Conservation (phyloP, 331 rosid genomes). For the Cydonia oblonga region DNA sequence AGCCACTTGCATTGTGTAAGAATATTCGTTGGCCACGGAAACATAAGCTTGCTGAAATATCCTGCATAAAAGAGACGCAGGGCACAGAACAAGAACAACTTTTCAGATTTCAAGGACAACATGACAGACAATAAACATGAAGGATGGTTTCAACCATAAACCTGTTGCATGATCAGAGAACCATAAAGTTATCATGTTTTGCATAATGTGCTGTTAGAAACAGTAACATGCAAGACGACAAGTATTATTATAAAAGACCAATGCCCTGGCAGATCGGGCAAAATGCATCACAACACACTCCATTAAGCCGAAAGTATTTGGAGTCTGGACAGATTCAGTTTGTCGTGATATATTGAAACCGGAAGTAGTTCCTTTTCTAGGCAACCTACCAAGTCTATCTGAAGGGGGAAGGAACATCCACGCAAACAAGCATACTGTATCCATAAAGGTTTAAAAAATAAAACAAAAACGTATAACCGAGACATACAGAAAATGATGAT, state of each 20-base stretch:
- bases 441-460: background rate
- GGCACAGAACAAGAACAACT: too few species aligned
- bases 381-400: background rate
- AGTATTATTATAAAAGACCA: background rate
- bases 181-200: background rate
- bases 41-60: slow-evolving; percentile 55
- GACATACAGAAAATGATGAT: slow-evolving; percentile 73
- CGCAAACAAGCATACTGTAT: background rate
- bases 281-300: background rate
- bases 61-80: slow-evolving; percentile 41
- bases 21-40: slow-evolving; percentile 89
- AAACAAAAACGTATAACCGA: background rate
- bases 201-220: background rate
- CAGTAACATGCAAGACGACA: background rate
- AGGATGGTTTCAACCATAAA: slow-evolving; percentile 1
- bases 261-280: background rate
- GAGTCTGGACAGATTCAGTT: background rate
- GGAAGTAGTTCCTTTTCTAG: background rate
- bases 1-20: slow-evolving; percentile 82
- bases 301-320: background rate
- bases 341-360: background rate
- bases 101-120: background rate
- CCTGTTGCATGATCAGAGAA: background rate
- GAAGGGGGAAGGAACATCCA: background rate
- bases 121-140: background rate